Conservation (phyloP, 2,329 filamentous ascomycete genomes). For the Fusarium gaditjirri region DNA sequence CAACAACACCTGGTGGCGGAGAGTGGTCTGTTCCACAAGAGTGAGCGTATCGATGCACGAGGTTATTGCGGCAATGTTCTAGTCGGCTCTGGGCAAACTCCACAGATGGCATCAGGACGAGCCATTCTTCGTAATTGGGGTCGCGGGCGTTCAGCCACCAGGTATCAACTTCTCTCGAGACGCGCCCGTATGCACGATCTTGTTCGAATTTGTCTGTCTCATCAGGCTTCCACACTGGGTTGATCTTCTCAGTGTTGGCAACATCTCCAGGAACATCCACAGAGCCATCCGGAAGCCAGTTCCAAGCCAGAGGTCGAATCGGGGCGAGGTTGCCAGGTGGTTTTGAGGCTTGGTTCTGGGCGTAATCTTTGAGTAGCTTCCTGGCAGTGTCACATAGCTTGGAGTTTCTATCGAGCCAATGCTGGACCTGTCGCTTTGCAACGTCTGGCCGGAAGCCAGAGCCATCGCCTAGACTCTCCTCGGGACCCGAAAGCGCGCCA, state of each 20-base stretch:
- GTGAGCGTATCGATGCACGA: slow-evolving; percentile 65
- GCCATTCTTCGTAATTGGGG: slow-evolving; percentile 69
- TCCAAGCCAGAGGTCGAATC: slow-evolving; percentile 64
- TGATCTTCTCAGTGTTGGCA: slow-evolving; percentile 55
- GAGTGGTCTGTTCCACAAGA: slow-evolving; percentile 57
- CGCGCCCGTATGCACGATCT: slow-evolving; percentile 67
- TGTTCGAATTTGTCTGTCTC: slow-evolving; percentile 68
- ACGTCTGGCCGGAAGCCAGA: slow-evolving; percentile 65
- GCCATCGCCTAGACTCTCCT: slow-evolving; percentile 63
- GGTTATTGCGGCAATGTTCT: slow-evolving; percentile 67
- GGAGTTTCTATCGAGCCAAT: slow-evolving; percentile 72
- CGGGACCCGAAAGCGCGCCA: slow-evolving; percentile 57
- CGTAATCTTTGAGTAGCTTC: slow-evolving; percentile 65
- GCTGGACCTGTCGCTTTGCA: slow-evolving; percentile 68
- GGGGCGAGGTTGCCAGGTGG: slow-evolving; percentile 62
- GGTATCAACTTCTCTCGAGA: slow-evolving; percentile 71
- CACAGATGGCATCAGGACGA: slow-evolving; percentile 68
- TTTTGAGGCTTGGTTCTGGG: slow-evolving; percentile 59
- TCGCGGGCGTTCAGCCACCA: slow-evolving; percentile 73
- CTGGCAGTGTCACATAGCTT: slow-evolving; percentile 67
- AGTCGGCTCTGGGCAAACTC: slow-evolving; percentile 68
- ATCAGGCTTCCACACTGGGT: slow-evolving; percentile 62
- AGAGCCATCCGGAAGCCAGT: slow-evolving; percentile 61
- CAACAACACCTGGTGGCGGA: slow-evolving; percentile 48
- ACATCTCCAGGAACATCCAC: slow-evolving; percentile 46